A percentile compares a stretch with the other conserved stretches of the same genome.
Evolutionary conservation across 1,139 yeast species (phyloP).

Genomic region (Suhomyces bokatorum): DNA sequence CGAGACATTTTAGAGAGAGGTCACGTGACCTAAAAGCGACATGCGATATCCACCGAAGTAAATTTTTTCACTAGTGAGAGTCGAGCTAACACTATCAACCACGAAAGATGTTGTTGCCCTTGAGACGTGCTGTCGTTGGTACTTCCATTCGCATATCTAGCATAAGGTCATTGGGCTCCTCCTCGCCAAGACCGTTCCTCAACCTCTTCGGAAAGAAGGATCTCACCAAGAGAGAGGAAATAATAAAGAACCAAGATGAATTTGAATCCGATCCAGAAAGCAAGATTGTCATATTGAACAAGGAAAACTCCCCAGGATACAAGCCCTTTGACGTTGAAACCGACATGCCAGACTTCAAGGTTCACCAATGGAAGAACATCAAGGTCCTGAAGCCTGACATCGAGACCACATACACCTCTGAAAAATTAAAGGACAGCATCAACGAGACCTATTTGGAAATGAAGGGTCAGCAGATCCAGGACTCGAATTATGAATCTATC

Average conservation of each 20-base stretch:
- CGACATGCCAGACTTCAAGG: conserved; percentile 39
- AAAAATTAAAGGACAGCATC: conserved; percentile 27
- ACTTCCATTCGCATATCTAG: conserved; percentile 1
- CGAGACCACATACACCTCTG: conserved; percentile 31
- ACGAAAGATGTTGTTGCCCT: conserved; percentile 5
- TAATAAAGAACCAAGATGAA: conserved; percentile 44
- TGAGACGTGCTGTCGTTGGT: conserved; percentile 4
- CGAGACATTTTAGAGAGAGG: no score
- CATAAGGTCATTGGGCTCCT: conserved; percentile 16
- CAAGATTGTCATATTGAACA: conserved; percentile 39
- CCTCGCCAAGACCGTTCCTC: conserved; percentile 19
- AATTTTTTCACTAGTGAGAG: conserved; percentile 4
- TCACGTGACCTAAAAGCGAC: conserved; percentile 7
- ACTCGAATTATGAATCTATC: conserved; percentile 19
- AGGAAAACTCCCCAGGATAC: conserved; percentile 36
- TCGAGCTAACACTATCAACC: not conserved
- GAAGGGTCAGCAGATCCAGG: conserved; percentile 19
- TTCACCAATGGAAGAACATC: conserved; percentile 39
- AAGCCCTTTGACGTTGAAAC: conserved; percentile 27
- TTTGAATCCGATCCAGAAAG: conserved; percentile 34
- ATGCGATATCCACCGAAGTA: conserved; percentile 6
- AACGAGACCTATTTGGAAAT: conserved; percentile 28
- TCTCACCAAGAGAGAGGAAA: conserved; percentile 30
- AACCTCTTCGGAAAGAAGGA: conserved; percentile 26
- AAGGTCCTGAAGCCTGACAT: conserved; percentile 27